Conservation (phyloP, 1,284 basidiomycete genomes). For the Tylopilus sp. region DNA sequence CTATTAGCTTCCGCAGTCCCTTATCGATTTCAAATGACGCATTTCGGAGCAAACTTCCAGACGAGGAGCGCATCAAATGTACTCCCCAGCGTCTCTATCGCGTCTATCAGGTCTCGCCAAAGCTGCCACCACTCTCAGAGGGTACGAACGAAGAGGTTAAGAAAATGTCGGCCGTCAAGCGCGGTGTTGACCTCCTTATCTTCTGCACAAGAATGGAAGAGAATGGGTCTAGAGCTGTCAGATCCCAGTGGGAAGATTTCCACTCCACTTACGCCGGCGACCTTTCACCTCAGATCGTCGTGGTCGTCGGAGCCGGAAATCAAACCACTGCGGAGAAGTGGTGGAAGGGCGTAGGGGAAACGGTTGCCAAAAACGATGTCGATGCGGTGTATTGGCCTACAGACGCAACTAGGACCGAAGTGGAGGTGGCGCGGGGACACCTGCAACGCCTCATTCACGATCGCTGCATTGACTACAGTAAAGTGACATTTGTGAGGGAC, state of each 20-base stretch:
- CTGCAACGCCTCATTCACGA: slow-evolving; percentile 18
- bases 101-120: slow-evolving; percentile 23
- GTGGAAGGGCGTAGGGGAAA: slow-evolving; percentile 14
- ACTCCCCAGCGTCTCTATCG: slow-evolving; percentile 11
- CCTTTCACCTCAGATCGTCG: slow-evolving; percentile 24
- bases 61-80: slow-evolving; percentile 13
- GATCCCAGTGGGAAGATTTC: slow-evolving; percentile 26
- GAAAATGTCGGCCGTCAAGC: slow-evolving; percentile 14
- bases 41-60: slow-evolving; percentile 19
- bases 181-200: slow-evolving; percentile 25
- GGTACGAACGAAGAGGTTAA: slow-evolving; percentile 4
- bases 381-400: slow-evolving; percentile 12
- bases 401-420: background rate
- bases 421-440: background rate
- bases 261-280: slow-evolving; percentile 24
- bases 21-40: slow-evolving; percentile 18
- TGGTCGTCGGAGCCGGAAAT: slow-evolving; percentile 17
- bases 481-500: slow-evolving; percentile 3
- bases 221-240: slow-evolving; percentile 4
- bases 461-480: slow-evolving; percentile 23
- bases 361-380: slow-evolving; percentile 6
- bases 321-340: slow-evolving; percentile 19
- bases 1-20: slow-evolving; percentile 24
- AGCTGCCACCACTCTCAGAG: background rate
- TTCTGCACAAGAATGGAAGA: slow-evolving; percentile 20